A percentile compares a stretch with the other conserved stretches of the same genome.
phyloP scores from a whole-genome alignment of 768 basidiomycete species.

The Amanita pallidorosea region DNA sequence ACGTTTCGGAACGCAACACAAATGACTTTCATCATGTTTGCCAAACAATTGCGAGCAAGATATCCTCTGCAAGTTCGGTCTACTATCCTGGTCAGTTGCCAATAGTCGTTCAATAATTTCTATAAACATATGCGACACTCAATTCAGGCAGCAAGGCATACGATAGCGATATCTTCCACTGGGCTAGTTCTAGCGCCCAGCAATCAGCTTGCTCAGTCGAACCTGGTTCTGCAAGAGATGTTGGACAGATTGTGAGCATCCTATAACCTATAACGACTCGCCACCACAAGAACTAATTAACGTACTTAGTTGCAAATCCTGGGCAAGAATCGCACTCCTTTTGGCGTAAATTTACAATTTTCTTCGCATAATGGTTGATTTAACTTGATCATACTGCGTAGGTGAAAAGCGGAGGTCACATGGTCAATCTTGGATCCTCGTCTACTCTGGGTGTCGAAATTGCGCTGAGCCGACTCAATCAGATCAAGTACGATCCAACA shows the following conservation, averaged over 20 bases:
- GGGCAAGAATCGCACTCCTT: neutral
- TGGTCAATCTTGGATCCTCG: conserved; percentile 32
- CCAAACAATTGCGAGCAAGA: neutral
- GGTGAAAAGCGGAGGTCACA: conserved; percentile 44
- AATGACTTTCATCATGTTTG: neutral
- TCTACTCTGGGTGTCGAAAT: conserved; percentile 42
- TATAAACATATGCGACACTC: no score
- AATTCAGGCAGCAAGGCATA: neutral
- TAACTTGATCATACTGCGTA: conserved; percentile 7
- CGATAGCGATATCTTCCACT: neutral
- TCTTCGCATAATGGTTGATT: no score
- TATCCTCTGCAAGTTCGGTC: neutral
- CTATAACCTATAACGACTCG: no score
- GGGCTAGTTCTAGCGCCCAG: conserved; percentile 1
- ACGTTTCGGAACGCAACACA: neutral
- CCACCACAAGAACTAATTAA: neutral
- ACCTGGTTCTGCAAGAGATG: conserved; percentile 2
- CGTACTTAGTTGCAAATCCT: neutral
- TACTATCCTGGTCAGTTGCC: neutral
- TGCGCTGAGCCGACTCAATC: conserved; percentile 26
- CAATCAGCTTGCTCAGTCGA: conserved; percentile 1
- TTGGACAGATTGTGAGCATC: conserved; percentile 1
- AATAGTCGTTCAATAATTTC: no score
- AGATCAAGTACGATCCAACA: conserved; percentile 20
- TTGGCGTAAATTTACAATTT: neutral